phyloP scores from a whole-genome alignment of 257 asterid species.

The Craterostigma plantagineum region DNA sequence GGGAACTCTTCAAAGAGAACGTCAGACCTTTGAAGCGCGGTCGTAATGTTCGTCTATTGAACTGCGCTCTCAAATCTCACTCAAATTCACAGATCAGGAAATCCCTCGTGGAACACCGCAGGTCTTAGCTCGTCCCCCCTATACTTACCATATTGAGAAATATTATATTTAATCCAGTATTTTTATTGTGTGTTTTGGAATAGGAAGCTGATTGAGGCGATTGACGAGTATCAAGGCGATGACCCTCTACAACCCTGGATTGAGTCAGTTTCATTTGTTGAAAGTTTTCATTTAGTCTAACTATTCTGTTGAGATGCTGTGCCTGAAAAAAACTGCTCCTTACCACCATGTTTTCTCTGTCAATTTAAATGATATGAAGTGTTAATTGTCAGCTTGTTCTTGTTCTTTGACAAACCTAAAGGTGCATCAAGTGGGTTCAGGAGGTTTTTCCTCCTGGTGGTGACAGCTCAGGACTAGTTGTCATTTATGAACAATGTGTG shows the following conservation, averaged over 20 bases:
- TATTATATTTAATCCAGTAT: conserved; percentile 1
- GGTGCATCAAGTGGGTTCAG: conserved; percentile 98
- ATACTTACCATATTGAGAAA: background rate
- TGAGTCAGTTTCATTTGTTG: conserved; percentile 26
- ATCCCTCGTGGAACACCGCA: conserved; percentile 43
- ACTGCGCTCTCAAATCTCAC: conserved; percentile 59
- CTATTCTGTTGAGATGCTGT: too few species aligned
- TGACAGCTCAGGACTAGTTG: conserved; percentile 70
- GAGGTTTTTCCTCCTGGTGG: conserved; percentile 96
- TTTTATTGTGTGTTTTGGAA: conserved; percentile 1
- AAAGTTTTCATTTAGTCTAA: background rate
- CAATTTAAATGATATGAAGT: too few species aligned
- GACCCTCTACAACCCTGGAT: conserved; percentile 96
- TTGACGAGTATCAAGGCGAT: conserved; percentile 59
- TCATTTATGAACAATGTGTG: conserved; percentile 85
- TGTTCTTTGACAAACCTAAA: conserved; percentile 10
- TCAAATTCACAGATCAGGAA: conserved; percentile 32
- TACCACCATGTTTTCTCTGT: too few species aligned
- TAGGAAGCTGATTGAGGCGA: conserved; percentile 67
- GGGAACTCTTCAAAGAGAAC: conserved; percentile 93
- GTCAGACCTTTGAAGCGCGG: conserved; percentile 95
- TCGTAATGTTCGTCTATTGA: conserved; percentile 65
- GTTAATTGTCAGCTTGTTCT: too few species aligned
- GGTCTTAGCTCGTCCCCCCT: conserved; percentile 16
- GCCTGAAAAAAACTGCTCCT: too few species aligned